phyloP scores from a whole-genome alignment of 2,329 filamentous ascomycete genomes.

The Colletotrichum sp. region DNA sequence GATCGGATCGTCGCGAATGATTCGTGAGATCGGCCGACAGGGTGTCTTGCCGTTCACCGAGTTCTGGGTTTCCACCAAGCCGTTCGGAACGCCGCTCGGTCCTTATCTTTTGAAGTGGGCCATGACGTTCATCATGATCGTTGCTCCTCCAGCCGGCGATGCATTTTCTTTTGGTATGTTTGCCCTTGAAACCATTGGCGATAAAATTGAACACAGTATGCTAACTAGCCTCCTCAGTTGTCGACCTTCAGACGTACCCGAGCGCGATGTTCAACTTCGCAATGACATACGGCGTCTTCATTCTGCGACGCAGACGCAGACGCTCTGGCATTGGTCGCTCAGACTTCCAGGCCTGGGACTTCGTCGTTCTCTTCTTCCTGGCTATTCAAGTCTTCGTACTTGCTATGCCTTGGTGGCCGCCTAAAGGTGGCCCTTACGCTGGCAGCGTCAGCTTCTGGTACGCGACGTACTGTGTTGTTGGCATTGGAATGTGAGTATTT shows the following conservation, averaged over 20 bases:
- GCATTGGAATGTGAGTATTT: conserved; percentile 64
- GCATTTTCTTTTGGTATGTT: conserved; percentile 65
- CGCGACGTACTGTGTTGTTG: conserved; percentile 69
- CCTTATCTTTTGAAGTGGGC: conserved; percentile 64
- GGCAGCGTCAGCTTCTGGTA: conserved; percentile 79
- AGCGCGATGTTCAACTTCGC: conserved; percentile 60
- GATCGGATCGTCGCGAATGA: conserved; percentile 59
- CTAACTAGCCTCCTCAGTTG: conserved; percentile 42
- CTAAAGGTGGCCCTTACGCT: conserved; percentile 59
- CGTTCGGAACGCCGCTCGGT: conserved; percentile 67
- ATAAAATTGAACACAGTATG: no score
- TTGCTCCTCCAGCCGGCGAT: conserved; percentile 65
- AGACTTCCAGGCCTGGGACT: conserved; percentile 65
- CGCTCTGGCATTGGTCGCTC: conserved; percentile 51
- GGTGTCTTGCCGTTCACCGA: conserved; percentile 64
- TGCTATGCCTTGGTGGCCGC: conserved; percentile 76
- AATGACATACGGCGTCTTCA: conserved; percentile 61
- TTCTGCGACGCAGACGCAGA: conserved; percentile 60
- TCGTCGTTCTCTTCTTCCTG: conserved; percentile 63
- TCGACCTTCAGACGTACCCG: conserved; percentile 65
- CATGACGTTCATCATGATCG: conserved; percentile 64
- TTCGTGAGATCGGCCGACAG: conserved; percentile 67
- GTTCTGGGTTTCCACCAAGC: conserved; percentile 68
- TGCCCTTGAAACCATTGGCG: not conserved
- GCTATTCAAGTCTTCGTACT: conserved; percentile 66